Evolutionary conservation across 169 alveolate genomes (phyloP), one percentile per base, ranked within the genome.

Genomic region (Plasmodium gaboni): DNA sequence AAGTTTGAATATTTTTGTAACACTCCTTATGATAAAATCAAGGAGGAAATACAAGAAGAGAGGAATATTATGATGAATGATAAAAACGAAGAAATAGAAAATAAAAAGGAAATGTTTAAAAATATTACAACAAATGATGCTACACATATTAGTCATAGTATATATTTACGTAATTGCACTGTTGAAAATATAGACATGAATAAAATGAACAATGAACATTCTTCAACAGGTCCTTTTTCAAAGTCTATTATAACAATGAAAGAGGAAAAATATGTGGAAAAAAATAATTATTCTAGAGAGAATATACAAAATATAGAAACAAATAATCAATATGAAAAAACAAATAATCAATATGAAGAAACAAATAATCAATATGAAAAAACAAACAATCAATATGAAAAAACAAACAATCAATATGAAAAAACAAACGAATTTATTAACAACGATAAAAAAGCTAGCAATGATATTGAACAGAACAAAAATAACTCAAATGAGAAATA

Each of bases 151-250:
- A 83, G 91, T 42, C 91, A 73, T 46, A 83, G 63, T 15, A 83
- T 83, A 55, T 83, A 68, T 68, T 38, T 83, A 24, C 60, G 91
- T 44, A 83, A 83, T 15, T 65, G 70, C 0, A 83, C 91, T 6
- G 50, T 83, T 15, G 91, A 83, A 83, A 83, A 83, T 68, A 42
- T 83, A 6, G 86, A 83, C 24, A 55, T 83, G 74, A 68, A 78
- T 51, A 46, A 19, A 50, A 2, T 78, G 50, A 12, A 26, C 3
- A 15, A 22, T 10, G 67, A 78, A 9, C 67, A 65, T 32, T 44
- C 1, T 2, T 19, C 59, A 12, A 0, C 5, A 2, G 7, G 53
- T 44, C 64, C 42, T 44, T 53, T 48, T 13, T 50, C 57, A 12
- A 46, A 17, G 7, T 2, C 4, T 10, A 57, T 24, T 28, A 59